Percentiles rank a stretch among this genome's conserved stretches.
phyloP scores from a whole-genome alignment of 116 monocot genomes.

The Trichopus zeylanicus region DNA sequence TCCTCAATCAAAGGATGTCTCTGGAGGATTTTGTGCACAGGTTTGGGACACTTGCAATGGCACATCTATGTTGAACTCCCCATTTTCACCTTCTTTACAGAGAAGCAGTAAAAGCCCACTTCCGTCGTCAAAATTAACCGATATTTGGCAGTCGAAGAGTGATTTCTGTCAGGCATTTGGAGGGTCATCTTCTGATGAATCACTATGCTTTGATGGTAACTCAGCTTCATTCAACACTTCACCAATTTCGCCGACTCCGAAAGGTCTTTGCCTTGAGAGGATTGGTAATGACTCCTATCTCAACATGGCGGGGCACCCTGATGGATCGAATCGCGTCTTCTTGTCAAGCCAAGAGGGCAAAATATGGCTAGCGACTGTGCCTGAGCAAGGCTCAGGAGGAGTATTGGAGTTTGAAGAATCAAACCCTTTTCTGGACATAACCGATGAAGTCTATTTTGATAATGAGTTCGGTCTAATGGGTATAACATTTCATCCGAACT shows the following conservation, averaged over 20 bases:
- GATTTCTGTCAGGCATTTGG: slow-evolving; percentile 77
- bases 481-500: slow-evolving; percentile 81
- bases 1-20: slow-evolving; percentile 34
- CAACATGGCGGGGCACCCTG: slow-evolving; percentile 78
- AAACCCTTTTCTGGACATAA: slow-evolving; percentile 76
- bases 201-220: slow-evolving; percentile 69
- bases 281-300: slow-evolving; percentile 69
- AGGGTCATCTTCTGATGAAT: slow-evolving; percentile 30
- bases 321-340: slow-evolving; percentile 87
- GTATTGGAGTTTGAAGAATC: slow-evolving; percentile 42
- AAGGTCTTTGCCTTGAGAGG: slow-evolving; percentile 81
- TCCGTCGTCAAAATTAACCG: slow-evolving; percentile 49
- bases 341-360: slow-evolving; percentile 59
- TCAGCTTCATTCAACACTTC: slow-evolving; percentile 46
- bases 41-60: slow-evolving; percentile 79
- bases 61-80: slow-evolving; percentile 62
- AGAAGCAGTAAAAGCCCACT: slow-evolving; percentile 16
- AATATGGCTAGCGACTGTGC: slow-evolving; percentile 74
- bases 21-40: slow-evolving; percentile 45
- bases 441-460: slow-evolving; percentile 61
- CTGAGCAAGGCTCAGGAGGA: slow-evolving; percentile 63
- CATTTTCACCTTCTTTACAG: slow-evolving; percentile 48
- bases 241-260: slow-evolving; percentile 31
- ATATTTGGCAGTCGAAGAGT: slow-evolving; percentile 61
- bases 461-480: slow-evolving; percentile 65